phyloP scores from a whole-genome alignment of 441 rosid species.

The Gossypium aridum region DNA sequence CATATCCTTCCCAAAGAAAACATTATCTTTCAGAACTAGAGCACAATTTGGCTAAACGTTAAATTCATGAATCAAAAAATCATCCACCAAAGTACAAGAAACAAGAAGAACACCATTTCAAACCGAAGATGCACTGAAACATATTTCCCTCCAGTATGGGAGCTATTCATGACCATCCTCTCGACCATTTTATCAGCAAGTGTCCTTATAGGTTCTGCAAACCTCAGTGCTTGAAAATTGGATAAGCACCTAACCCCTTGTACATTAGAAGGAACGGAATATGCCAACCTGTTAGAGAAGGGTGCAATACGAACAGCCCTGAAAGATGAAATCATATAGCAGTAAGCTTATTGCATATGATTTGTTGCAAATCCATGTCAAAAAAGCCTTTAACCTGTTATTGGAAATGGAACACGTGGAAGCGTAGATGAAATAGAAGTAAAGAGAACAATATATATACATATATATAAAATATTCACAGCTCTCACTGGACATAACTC shows the following conservation, averaged over 20 bases:
- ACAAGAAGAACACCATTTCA: conserved; percentile 52
- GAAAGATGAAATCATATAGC: conserved; percentile 10
- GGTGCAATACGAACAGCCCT: conserved; percentile 98
- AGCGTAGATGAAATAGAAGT: neutral
- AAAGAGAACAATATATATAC: neutral
- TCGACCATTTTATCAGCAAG: conserved; percentile 93
- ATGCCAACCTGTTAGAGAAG: conserved; percentile 90
- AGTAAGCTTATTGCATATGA: neutral
- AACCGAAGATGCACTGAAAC: conserved; percentile 97
- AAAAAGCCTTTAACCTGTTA: neutral
- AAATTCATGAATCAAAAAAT: neutral
- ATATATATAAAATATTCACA: neutral
- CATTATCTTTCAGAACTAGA: neutral
- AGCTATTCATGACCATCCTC: conserved; percentile 69
- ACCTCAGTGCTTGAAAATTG: conserved; percentile 78
- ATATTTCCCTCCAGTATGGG: conserved; percentile 63
- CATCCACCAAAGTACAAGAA: conserved; percentile 2
- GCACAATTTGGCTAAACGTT: neutral
- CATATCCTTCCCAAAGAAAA: conserved; percentile 59
- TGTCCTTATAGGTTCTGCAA: conserved; percentile 69
- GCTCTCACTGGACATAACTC: neutral
- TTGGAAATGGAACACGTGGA: neutral
- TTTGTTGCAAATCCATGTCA: neutral
- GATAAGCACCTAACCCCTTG: conserved; percentile 87
- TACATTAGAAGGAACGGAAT: conserved; percentile 62